Evolutionary conservation across 306 rosid species (phyloP), one percentile per base, ranked within the genome.

Genomic region (Erythrophleum fordii): DNA sequence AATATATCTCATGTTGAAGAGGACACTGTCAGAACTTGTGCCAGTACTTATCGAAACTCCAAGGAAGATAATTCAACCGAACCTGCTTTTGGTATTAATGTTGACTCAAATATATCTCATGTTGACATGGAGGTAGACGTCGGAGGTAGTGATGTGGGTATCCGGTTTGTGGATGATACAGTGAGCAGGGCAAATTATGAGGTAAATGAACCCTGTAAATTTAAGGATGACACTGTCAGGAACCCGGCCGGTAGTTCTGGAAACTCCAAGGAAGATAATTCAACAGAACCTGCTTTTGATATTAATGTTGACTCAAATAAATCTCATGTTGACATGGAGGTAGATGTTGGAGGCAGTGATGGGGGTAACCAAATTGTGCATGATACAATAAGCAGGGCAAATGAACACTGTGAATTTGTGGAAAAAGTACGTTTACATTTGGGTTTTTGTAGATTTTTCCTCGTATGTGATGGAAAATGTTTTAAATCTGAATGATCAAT

Each of bases 271-370:
- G 73, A 77, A 71, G 81, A 76, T n/a, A 66, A 66, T 37, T 39
- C 70, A 55, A 39, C 45, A 69, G 77, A 65, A 77, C 75, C 42
- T 69, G 55, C 37, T 23, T 17, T 44, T 5, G 73, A 13, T 18
- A 11, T 56, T 42, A 69, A 23, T 44, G 22, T 42, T 42, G 73
- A 22, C 11, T 77, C 81, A 41, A 85, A 82, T 74, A 85, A 66
- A 84, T 75, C 83, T 82, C 53, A 28, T 59, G 68, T 82, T 76
- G 77, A 73, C 81, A 53, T 81, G 82, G 85, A 81, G 64, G 80
- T 79, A 35, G 77, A 83, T 25, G 13, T 61, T 73, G 74, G 73
- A 53, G 88, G 75, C 69, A 77, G 67, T 76, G 74, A 72, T 82
- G 34, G 75, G 73, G 68, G 10, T 62, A 25, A 75, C 65, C 44